Conservation (phyloP, 768 basidiomycete genomes). For the Lepiota venenata region DNA sequence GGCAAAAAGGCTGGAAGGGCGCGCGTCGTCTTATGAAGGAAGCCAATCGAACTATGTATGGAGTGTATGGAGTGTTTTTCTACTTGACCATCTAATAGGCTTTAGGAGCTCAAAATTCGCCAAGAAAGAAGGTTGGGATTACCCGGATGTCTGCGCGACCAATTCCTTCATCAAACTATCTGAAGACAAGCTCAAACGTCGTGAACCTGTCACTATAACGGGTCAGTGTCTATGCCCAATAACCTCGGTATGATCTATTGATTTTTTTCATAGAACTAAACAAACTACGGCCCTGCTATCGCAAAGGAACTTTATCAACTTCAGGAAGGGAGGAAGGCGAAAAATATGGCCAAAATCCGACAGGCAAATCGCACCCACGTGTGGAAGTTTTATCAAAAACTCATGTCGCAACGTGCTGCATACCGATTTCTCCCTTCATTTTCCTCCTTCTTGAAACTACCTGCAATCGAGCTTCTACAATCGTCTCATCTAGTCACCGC, state of each 20-base stretch:
- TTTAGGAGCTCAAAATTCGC: conserved; percentile 35
- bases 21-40: conserved; percentile 6
- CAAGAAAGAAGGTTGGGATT: conserved; percentile 36
- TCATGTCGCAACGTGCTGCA: conserved; percentile 31
- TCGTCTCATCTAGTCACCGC: conserved; percentile 15
- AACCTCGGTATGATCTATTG: no score
- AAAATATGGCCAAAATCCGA: conserved; percentile 18
- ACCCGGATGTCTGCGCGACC: conserved; percentile 36
- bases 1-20: conserved; percentile 15
- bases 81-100: background rate
- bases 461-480: conserved; percentile 38
- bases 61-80: conserved; percentile 12
- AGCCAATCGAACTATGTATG: conserved; percentile 19
- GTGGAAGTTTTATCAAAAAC: conserved; percentile 39
- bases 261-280: conserved; percentile 18
- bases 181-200: conserved; percentile 29
- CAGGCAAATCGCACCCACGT: conserved; percentile 31
- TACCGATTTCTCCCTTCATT: conserved; percentile 39
- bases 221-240: conserved; percentile 31
- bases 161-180: conserved; percentile 37
- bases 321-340: conserved; percentile 20
- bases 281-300: conserved; percentile 19
- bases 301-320: conserved; percentile 21
- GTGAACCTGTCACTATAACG: conserved; percentile 32
- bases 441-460: conserved; percentile 44